These are phyloP conservation scores for Phytophthora hybrid DNA, from an alignment of 352 stramenopile genomes.

Conservation along the genomic window DNA sequence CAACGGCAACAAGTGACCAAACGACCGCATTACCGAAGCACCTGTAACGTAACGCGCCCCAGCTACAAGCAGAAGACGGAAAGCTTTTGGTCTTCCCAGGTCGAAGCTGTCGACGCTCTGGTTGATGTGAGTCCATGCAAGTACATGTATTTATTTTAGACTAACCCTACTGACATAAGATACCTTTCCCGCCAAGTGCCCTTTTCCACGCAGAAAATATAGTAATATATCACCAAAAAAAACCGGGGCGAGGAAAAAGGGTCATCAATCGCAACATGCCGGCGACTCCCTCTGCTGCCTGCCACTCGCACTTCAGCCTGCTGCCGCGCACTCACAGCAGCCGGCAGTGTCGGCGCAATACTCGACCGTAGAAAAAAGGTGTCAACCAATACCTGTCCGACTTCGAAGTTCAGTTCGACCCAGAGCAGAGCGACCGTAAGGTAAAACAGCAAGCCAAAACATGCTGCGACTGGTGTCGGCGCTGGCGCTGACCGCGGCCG, in stretches of 20 bases:
- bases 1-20: neutral
- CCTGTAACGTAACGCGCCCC: neutral
- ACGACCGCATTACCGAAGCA: neutral
- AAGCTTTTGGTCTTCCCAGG: no score
- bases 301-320: slow-evolving; percentile 23
- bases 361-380: neutral
- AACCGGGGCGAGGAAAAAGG: neutral
- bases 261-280: neutral
- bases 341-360: neutral
- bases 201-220: slow-evolving; percentile 7
- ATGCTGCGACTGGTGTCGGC: slow-evolving; percentile 21
- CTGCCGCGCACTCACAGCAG: neutral
- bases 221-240: slow-evolving; percentile 9
- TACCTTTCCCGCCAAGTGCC: neutral
- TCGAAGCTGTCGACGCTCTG: no score
- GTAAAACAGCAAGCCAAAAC: neutral
- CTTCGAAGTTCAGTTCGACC: neutral
- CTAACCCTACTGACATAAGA: neutral
- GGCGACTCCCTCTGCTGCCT: slow-evolving; percentile 12
- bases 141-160: no score
- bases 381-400: neutral
- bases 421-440: neutral
- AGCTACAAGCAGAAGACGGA: no score
- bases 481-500: slow-evolving; percentile 13
- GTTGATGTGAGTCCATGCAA: no score